Conservation (phyloP, 306 rosid genomes). For the Albizia julibrissin region DNA sequence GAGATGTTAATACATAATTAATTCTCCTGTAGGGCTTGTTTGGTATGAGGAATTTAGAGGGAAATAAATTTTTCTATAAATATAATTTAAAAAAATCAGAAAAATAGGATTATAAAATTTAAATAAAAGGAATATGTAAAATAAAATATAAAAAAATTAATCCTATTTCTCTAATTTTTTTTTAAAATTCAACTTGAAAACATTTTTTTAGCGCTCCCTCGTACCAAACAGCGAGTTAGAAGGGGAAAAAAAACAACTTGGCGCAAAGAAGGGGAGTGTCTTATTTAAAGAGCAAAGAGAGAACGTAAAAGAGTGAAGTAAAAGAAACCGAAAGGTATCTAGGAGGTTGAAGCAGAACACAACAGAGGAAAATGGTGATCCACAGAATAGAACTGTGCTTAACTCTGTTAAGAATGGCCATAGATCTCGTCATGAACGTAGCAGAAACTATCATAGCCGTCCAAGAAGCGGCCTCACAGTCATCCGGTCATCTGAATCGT, state of each 20-base stretch:
- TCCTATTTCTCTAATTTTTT: too few relatives aligned
- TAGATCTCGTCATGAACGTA: neutral
- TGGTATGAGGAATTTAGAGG: too few relatives aligned
- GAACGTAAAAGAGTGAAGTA: neutral
- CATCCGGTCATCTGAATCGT: neutral
- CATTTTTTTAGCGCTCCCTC: too few relatives aligned
- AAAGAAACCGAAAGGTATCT: neutral
- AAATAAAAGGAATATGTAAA: too few relatives aligned
- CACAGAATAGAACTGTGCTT: neutral
- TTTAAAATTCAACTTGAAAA: too few relatives aligned
- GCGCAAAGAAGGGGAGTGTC: neutral
- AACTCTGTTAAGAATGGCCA: conserved; percentile 3
- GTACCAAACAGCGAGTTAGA: too few relatives aligned
- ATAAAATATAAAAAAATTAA: too few relatives aligned
- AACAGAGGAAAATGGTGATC: neutral
- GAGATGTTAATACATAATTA: neutral
- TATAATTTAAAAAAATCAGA: too few relatives aligned
- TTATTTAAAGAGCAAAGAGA: neutral
- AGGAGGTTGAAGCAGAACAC: neutral
- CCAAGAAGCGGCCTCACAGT: neutral
- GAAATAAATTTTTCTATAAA: too few relatives aligned
- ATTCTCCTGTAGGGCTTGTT: too few relatives aligned
- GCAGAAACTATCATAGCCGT: neutral
- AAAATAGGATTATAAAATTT: too few relatives aligned
- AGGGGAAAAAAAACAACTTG: neutral